Conservation (phyloP, 2,329 filamentous ascomycete genomes). For the Emmonsia crescens region DNA sequence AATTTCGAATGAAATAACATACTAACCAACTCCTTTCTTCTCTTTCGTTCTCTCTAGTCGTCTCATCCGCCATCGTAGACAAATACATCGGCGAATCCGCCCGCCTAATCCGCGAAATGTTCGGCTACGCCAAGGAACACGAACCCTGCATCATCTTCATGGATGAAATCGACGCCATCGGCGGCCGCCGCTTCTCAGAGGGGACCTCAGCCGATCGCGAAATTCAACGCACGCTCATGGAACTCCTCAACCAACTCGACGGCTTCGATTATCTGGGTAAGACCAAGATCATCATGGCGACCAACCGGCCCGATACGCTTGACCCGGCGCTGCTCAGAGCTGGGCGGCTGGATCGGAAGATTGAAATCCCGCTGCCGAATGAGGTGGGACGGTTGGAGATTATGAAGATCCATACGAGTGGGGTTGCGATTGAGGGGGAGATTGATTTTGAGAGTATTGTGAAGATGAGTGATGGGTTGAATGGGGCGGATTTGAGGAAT, state of each 20-base stretch:
- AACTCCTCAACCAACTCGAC: conserved; percentile 94
- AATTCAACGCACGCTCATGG: conserved; percentile 97
- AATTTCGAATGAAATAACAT: too few species aligned
- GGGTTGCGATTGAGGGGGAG: conserved; percentile 82
- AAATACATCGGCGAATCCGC: conserved; percentile 99
- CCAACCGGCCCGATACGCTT: conserved; percentile 89
- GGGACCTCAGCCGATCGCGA: conserved; percentile 96
- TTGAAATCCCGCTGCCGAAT: conserved; percentile 94
- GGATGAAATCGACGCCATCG: conserved; percentile 99
- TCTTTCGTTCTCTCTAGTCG: conserved; percentile 48
- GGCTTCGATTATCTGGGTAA: conserved; percentile 99
- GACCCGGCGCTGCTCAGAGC: conserved; percentile 84
- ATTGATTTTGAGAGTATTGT: conserved; percentile 98
- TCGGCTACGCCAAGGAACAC: conserved; percentile 98
- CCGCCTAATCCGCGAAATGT: conserved; percentile 96
- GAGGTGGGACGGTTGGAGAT: conserved; percentile 95
- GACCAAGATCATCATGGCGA: conserved; percentile 99
- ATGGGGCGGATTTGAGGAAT: conserved; percentile 93
- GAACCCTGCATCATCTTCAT: conserved; percentile 99
- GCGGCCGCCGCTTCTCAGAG: conserved; percentile 90
- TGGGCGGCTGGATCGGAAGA: conserved; percentile 89
- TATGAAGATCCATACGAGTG: conserved; percentile 87
- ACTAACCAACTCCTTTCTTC: neutral
- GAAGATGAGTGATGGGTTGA: conserved; percentile 98
- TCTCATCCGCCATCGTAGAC: conserved; percentile 97